Base-by-base conservation (phyloP, 2,329 filamentous ascomycete genomes). In the Sarocladiaceae sp. region DNA sequence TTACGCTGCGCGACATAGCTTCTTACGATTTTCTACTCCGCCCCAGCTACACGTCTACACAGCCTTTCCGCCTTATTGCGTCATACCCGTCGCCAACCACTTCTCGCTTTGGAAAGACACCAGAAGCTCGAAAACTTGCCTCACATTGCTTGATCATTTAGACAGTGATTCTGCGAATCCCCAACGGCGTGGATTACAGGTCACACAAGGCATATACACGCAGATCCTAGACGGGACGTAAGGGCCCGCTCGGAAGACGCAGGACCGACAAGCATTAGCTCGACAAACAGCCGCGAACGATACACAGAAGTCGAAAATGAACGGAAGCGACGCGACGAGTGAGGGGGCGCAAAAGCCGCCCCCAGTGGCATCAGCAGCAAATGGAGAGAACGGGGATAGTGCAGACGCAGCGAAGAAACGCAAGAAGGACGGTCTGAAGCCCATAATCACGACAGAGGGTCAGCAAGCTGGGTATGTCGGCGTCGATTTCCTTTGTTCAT, bases 341-440 rank as follows among this genome's bases (percentile, higher is more conserved):
- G 55, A 55, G 20, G 52, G 46, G 35, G 56, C 60, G 47, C 65
- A 68, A 56, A 64, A 68, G 59, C 60, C 60, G 25, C 57, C 62
- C 4, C 57, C 54, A 18, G 51, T 49, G 25, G 29, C 50, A 22
- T 55, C 58, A n/a, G 55, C 60, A 23, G 53, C 62, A 26, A 52
- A 55, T 53, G 57, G 53, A 50, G 54, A 62, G 51, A 37, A 26
- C 31, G 47, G 33, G n/a, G 47, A 36, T 6, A 69, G 69, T 54
- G 62, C 64, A 52, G 61, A 57, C 51, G 65, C 59, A 50, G 56
- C 62, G n/a, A 89, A 88, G 77, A 90, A 90, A 77, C 79, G 85
- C 64, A 85, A 86, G 75, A 90, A 90, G 77, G 83, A 86, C 37
- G 79, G 78, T 51, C 72, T 88, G 59, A 88, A 88, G 71, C 87